Evolutionary conservation across 441 rosid species (phyloP), one percentile per base, ranked within the genome.

Genomic region (Arabidopsis hybrid): DNA sequence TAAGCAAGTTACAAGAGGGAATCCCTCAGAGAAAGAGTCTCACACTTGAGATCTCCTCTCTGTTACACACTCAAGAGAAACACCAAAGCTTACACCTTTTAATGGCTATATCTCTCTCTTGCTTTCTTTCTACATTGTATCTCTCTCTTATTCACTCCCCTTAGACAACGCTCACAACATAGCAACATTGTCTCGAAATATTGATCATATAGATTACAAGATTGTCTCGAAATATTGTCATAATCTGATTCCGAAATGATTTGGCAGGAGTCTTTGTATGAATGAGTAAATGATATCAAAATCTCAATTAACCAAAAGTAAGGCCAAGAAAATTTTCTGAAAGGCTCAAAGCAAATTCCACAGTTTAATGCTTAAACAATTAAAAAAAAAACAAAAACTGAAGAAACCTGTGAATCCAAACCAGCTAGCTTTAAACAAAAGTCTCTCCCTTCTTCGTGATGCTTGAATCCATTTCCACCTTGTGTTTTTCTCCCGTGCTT

Each of bases 181-280:
- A 18, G 21, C 21, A 18, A 18, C 21, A 18, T 18, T 18, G 21
- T 18, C 21, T 18, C 21, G 21, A 18, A 18, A 18, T 18, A 18
- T 18, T 18, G 21, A 17, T 50, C 67, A 64, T 75, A 55, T 64
- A 69, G 51, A 55, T 53, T 61, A 63, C 79, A 70, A 57, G 47
- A 36, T 46, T 63, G 50, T 46, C 39, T 46, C 21, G 17, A 40
- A 8, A 5, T 56, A 56, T 53, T 63, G 18, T 63, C 52, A 63
- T 17, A 46, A 31, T n/a, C 39, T 36, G 18, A 56, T 26, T 69
- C 47, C 32, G 39, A 62, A 45, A 55, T 29, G 36, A 38, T 43
- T 56, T 69, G 26, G 65, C 21, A 39, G 7, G 60, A 60, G 21
- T 36, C 10, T n/a, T 21, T 66, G 17, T 26, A 45, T 16, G 31